Evolutionary conservation across 306 rosid genomes (phyloP), one percentile per base, ranked within the genome.

Genomic region (Sesbania bispinosa): DNA sequence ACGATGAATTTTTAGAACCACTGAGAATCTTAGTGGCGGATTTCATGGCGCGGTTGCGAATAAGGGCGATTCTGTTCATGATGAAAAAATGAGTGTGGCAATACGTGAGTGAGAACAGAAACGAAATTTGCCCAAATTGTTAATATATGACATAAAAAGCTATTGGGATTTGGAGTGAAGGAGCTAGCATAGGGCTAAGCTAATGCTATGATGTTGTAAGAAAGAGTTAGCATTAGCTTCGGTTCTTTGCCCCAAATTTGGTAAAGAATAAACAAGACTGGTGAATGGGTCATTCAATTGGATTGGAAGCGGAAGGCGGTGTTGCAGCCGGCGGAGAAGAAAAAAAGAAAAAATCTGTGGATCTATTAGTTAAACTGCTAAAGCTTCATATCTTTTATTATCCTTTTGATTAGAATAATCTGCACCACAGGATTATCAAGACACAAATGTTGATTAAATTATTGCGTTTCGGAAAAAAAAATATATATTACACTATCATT

Each of bases 41-140:
- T 77, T 84, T 93, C 82, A 84, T 77, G 4, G 84, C 46, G 50
- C 80, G 76, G 67, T 84, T 77, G 47, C 83, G 80, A 62, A 85
- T 65, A 21, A 76, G 65, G 67, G 71, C 46, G 47, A 84, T 48
- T 62, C 78, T 27, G 78, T 58, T 90, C 96, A 81, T 85, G 30
- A 10, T 51, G 33, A 7, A 65, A 20, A n/a, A 51, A 60, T 16
- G 18, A 24, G 19, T 2, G 4, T 11, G 2, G 46, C 16, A 27
- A 42, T 33, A n/a, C 18, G 29, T 14, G 13, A 24, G 8, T 2
- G 58, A 19, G 2, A 10, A 46, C 69, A 61, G 71, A 35, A 68
- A 39, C 2, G 5, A 59, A 65, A 59, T 35, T 4, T 41, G 24
- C 24, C 32, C 4, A 63, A 47, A 58, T 57, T 45, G 57, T 39